These are phyloP conservation scores for Pyrus communis DNA, from an alignment of 306 rosid species.

Conservation along the genomic window DNA sequence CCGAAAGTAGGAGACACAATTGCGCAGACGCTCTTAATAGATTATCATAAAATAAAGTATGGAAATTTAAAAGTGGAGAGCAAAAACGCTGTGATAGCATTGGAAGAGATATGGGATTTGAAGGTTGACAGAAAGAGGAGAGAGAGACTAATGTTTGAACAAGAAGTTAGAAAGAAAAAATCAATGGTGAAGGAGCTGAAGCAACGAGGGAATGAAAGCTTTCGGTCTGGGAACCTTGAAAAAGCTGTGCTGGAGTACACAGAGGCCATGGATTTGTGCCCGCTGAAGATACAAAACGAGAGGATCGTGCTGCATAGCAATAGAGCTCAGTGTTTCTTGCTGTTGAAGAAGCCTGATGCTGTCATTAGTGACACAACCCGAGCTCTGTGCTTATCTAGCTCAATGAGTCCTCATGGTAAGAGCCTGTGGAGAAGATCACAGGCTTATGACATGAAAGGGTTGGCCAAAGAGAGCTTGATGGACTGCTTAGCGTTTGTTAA, in stretches of 20 bases:
- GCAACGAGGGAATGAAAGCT: conserved; percentile 37
- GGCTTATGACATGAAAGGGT: conserved; percentile 55
- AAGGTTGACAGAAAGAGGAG: conserved; percentile 56
- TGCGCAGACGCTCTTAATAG: conserved; percentile 38
- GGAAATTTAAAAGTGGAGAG: conserved; percentile 38
- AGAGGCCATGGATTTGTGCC: conserved; percentile 47
- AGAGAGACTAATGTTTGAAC: conserved; percentile 40
- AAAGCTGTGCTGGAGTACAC: conserved; percentile 46
- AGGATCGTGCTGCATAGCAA: conserved; percentile 65
- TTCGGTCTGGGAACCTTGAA: conserved; percentile 39
- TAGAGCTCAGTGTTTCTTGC: conserved; percentile 58
- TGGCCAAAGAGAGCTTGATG: conserved; percentile 53
- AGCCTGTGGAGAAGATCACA: conserved; percentile 75
- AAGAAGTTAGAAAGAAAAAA: conserved; percentile 39
- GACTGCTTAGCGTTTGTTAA: conserved; percentile 46
- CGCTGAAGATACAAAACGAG: conserved; percentile 30
- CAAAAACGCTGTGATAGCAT: conserved; percentile 28
- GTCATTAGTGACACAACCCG: conserved; percentile 59
- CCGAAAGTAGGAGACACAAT: conserved; percentile 42
- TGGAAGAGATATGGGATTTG: conserved; percentile 54
- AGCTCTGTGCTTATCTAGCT: conserved; percentile 49
- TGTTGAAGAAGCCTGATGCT: conserved; percentile 35
- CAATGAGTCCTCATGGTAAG: conserved; percentile 36
- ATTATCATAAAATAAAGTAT: conserved; percentile 58
- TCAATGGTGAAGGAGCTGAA: conserved; percentile 26